Evolutionary conservation across 208 protist species (phyloP).

Genomic region (Leishmania braziliensis): DNA sequence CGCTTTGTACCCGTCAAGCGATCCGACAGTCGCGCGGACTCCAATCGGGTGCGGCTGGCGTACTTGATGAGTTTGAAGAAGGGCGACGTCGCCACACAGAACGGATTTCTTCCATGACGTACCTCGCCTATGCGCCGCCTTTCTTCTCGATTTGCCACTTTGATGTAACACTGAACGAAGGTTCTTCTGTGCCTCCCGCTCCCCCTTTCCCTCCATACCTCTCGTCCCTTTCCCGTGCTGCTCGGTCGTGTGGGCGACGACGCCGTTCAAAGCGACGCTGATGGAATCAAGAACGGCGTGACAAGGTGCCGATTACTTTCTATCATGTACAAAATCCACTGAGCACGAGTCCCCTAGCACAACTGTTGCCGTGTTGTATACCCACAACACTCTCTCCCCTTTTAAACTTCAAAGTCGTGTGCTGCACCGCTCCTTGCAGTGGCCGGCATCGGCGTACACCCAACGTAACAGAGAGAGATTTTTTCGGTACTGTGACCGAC

Average conservation of each 20-base stretch:
- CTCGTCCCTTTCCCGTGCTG: background rate
- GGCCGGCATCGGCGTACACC: background rate
- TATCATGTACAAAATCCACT: background rate
- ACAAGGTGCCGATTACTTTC: no score
- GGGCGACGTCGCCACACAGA: slow-evolving; percentile 80
- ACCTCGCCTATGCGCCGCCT: background rate
- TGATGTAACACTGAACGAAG: background rate
- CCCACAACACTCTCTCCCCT: background rate
- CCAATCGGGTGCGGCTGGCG: slow-evolving; percentile 70
- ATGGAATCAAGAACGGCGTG: background rate
- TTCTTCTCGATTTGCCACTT: background rate
- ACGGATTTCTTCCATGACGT: slow-evolving; percentile 46
- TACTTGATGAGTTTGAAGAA: slow-evolving; percentile 91
- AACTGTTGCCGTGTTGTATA: background rate
- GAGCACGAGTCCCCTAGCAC: background rate
- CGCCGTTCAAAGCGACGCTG: background rate
- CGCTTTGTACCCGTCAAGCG: slow-evolving; percentile 85
- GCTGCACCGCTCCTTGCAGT: background rate
- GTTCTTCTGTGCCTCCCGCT: background rate
- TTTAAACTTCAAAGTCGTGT: background rate
- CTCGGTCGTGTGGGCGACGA: background rate
- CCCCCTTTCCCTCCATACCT: background rate
- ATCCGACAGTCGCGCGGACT: slow-evolving; percentile 65
- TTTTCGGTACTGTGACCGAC: no score
- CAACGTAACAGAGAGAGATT: background rate